These are phyloP conservation scores for Sonneratia caseolaris DNA, from an alignment of 345 rosid species.

Conservation along the genomic window DNA sequence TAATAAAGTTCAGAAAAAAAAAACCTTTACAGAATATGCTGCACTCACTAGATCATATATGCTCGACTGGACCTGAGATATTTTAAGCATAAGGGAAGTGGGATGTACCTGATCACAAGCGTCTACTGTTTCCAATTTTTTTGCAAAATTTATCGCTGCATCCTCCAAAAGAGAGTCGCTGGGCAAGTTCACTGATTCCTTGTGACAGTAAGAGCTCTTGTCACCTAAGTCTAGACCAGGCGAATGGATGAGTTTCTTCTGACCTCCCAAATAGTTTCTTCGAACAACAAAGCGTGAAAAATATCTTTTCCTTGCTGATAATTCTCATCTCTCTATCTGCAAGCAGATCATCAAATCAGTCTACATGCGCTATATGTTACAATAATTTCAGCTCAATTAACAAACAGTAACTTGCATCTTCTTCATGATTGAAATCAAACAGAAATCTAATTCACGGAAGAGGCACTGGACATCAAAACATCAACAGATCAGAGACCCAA, in stretches of 20 bases:
- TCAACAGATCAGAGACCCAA: too few species aligned
- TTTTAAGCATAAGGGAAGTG: neutral
- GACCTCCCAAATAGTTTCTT: neutral
- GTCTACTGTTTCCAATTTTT: constrained; percentile 9
- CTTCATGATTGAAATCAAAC: neutral
- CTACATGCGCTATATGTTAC: neutral
- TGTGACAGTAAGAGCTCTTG: constrained; percentile 15
- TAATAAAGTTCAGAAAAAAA: neutral
- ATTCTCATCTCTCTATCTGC: constrained; percentile 28
- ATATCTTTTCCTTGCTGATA: constrained; percentile 9
- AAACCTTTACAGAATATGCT: neutral
- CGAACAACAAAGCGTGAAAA: too few species aligned
- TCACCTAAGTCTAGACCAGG: constrained; percentile 21
- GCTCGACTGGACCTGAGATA: neutral
- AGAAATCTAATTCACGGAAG: neutral
- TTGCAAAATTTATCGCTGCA: constrained; percentile 14
- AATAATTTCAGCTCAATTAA: neutral
- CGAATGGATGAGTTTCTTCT: constrained; percentile 27
- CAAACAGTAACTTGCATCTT: neutral
- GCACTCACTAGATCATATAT: neutral
- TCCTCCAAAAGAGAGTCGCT: constrained; percentile 13
- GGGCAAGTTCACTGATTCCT: constrained; percentile 14
- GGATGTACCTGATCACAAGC: constrained; percentile 33
- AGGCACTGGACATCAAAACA: neutral
- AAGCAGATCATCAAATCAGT: neutral